Base-by-base conservation (phyloP, 345 rosid species). In the Eucalyptus tenuipes region DNA sequence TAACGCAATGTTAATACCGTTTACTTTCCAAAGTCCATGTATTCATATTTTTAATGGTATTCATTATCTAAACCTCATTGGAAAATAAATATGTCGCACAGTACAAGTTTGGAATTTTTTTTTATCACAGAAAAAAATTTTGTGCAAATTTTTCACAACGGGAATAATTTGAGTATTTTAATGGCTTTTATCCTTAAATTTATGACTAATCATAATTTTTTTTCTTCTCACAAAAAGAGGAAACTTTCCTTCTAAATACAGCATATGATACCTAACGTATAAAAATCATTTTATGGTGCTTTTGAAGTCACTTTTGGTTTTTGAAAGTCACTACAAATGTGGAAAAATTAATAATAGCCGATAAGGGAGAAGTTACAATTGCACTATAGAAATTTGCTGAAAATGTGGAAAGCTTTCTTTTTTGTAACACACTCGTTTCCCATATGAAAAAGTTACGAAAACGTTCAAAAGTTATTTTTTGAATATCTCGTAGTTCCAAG, bases 1-100 rank as follows among this genome's bases (percentile, higher is more conserved):
- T 52, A 52, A 52, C 0, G 10, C 1, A 4, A 52, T 52, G 24
- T 52, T 0, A 52, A 52, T 52, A 52, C 4, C 1, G 1, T 18
- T 52, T 18, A 52, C 24, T 52, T 52, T 52, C 57, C 24, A 52
- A 52, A 52, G 57, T 52, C 10, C 57, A 52, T 7, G 24, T 52
- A 52, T 52, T 7, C 4, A 18, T 52, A 52, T 52, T 52, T 52
- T 52, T 52, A 52, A 52, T 18, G 10, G 57, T 52, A 18, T 52
- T 52, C 24, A 52, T 52, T 52, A 52, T 18, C 57, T 52, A 52
- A 18, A 18, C 57, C 10, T 52, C 2, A 2, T 18, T 52, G 57
- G 10, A 52, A 52, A 52, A 7, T 18, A 52, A 52, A 18, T 52
- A 52, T 52, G 57, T 52, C 1, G 4, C 57, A 52, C 1, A 18